Conservation (phyloP, 805 yeast genomes). For the Wickerhamiella domercqiae region DNA sequence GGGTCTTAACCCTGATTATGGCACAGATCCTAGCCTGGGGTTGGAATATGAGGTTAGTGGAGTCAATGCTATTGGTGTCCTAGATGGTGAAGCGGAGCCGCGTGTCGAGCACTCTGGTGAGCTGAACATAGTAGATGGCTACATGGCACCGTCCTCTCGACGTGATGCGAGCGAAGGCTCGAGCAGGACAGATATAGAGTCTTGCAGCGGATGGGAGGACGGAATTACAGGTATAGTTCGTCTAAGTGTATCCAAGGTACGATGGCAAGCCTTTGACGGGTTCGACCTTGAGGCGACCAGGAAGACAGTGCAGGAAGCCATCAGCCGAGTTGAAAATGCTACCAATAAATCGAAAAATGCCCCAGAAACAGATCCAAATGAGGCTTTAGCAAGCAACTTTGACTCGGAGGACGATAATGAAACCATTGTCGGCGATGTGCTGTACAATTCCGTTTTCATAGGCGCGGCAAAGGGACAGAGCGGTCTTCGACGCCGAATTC, state of each 20-base stretch:
- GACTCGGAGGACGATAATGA: conserved; percentile 5
- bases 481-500: conserved; percentile 37
- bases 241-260: neutral
- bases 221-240: neutral
- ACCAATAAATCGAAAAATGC: conserved; percentile 4
- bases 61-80: neutral
- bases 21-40: no score
- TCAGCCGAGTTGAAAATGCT: conserved; percentile 39
- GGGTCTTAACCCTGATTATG: neutral
- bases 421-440: conserved; percentile 38
- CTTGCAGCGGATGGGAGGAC: neutral
- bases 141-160: neutral
- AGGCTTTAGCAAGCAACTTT: conserved; percentile 13
- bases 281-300: conserved; percentile 83
- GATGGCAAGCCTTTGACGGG: conserved; percentile 58
- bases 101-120: neutral
- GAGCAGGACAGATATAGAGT: neutral
- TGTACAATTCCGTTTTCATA: conserved; percentile 70
- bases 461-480: conserved; percentile 19
- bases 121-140: neutral
- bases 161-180: no score
- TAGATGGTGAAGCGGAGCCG: neutral
- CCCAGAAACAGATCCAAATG: conserved; percentile 2
- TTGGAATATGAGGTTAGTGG: neutral
- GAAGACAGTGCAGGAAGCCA: conserved; percentile 45